Percentiles rank a stretch among this genome's conserved stretches.
phyloP scores from a whole-genome alignment of 2,329 filamentous ascomycete species.

The Aureobasidium leucospermi region DNA sequence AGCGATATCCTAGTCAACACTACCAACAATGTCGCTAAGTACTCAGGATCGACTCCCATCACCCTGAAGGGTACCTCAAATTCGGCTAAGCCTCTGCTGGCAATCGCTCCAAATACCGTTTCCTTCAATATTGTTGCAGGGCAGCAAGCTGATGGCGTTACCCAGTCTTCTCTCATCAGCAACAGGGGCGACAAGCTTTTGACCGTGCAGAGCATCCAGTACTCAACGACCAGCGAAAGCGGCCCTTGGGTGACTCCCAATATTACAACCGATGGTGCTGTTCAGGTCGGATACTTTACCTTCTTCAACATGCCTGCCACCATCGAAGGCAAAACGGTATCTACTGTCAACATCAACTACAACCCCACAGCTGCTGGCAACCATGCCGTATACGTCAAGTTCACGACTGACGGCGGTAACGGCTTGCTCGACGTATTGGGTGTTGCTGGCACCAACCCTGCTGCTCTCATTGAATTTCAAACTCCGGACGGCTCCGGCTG shows the following conservation, averaged over 20 bases:
- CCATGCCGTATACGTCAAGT: slow-evolving; percentile 42
- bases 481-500: slow-evolving; percentile 44
- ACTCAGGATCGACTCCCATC: slow-evolving; percentile 40
- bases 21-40: slow-evolving; percentile 40
- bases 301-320: slow-evolving; percentile 41
- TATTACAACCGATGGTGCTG: slow-evolving; percentile 25
- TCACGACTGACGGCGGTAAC: slow-evolving; percentile 46
- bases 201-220: slow-evolving; percentile 38
- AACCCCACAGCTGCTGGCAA: slow-evolving; percentile 41
- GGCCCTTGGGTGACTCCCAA: slow-evolving; percentile 40
- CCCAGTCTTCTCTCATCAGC: slow-evolving; percentile 40
- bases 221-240: slow-evolving; percentile 36
- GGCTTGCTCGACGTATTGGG: slow-evolving; percentile 43
- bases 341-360: slow-evolving; percentile 42
- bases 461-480: slow-evolving; percentile 50
- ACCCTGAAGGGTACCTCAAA: slow-evolving; percentile 44
- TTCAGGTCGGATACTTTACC: slow-evolving; percentile 42
- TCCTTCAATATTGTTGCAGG: slow-evolving; percentile 46
- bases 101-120: slow-evolving; percentile 41
- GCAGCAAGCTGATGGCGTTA: slow-evolving; percentile 26
- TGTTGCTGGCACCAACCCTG: slow-evolving; percentile 43
- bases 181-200: slow-evolving; percentile 45
- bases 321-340: slow-evolving; percentile 34
- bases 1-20: slow-evolving; percentile 43
- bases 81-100: slow-evolving; percentile 40